Evolutionary conservation across 345 rosid genomes (phyloP), one percentile per base, ranked within the genome.

Genomic region (Zanthoxylum bungeanum): DNA sequence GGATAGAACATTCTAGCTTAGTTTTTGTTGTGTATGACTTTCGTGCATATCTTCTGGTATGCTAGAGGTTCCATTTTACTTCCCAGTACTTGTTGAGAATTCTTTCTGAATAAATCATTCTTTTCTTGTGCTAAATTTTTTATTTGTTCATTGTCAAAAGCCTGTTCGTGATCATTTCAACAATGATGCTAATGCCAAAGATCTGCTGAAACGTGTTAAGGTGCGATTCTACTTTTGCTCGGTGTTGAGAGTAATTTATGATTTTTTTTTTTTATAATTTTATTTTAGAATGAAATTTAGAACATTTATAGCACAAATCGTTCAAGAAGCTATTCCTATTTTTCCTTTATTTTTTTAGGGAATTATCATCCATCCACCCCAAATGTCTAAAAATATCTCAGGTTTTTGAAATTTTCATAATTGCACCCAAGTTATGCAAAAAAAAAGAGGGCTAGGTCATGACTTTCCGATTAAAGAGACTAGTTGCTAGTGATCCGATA

Each of bases 131-230:
- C 71, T 67, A n/a, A 67, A 16, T 3, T 5, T 53, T 57, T 24
- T 7, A 21, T 9, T 39, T 34, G 22, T 31, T 58, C 31, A 25
- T 50, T 53, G 19, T 51, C 36, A 65, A 72, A 85, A 93, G 97
- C 98, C 97, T 73, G 91, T 91, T 7, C 94, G 96, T 4, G 85
- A 88, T 73, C 98, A 92, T 79, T 90, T 92, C 72, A 83, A 59
- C 53, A 80, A 77, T 1, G 84, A 88, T 53, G 82, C 80, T 2
- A 76, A 77, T 4, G 96, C 98, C 11, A 90, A 85, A 81, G 93
- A 89, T 60, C 83, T 93, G 68, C 75, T 86, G 76, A 87, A 84
- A 74, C 86, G 86, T 52, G 90, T 91, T 68, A 87, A 89, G 95
- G 98, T 92, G 84, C 60, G 76, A 51, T 9, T 24, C 16, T 44